Evolutionary conservation across 371 early-diverging fungal species (phyloP), one percentile per base, ranked within the genome.

Genomic region (Nematocida sp.): DNA sequence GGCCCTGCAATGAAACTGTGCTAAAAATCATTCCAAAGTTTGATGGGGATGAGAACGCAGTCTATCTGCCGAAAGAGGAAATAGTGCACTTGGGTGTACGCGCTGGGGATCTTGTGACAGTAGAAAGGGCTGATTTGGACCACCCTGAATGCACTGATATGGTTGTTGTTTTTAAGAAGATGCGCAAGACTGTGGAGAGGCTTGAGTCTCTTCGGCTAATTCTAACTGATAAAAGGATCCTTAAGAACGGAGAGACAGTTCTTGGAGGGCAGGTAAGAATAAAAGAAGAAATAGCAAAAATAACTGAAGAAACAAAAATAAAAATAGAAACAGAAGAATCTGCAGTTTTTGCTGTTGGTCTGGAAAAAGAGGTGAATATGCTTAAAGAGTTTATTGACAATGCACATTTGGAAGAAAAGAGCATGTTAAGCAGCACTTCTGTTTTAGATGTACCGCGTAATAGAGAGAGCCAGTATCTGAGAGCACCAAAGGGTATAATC

Each of bases 21-120:
- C 72, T 78, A 13, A 78, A 56, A 61, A 66, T 62, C 7, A 57
- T 71, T 55, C 80, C 80, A 27, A 78, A 78, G 71, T 78, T 78
- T 78, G 80, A 78, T 58, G 80, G 70, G 4, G 80, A 78, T 40
- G 69, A 67, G 1, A 13, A 25, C 39, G 80, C 71, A 3, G 57
- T 78, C 9, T 78, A 78, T 42, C 61, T 78, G 23, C 80, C 80
- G 0, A 20, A 6, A 7, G 80, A 78, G 52, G 80, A 78, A 44
- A 58, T 78, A 18, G 60, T 33, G 57, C 44, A 27, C 11, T 33
- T 78, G 23, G 71, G 57, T 13, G 71, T 23, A 7, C 3, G 70
- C 1, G n/a, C 69, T 0, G 80, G 80, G 27, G 70, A 58, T 3
- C 7, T 44, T 20, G 80, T 78, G 33, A 6, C 18, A 0, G 58